Base-by-base conservation (phyloP, 441 rosid genomes). In the Bruguiera hainesii region DNA sequence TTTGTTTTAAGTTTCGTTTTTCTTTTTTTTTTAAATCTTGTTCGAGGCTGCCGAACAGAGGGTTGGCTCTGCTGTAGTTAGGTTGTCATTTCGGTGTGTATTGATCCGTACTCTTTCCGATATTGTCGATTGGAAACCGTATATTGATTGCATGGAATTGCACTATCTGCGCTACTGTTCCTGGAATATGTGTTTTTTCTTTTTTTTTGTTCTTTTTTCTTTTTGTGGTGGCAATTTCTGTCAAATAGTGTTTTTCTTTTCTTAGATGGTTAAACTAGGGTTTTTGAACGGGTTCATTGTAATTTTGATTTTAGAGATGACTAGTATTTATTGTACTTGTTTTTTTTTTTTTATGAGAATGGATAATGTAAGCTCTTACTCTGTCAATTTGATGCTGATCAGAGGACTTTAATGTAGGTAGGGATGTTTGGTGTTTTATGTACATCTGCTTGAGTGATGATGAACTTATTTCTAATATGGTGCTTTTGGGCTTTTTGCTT, bases 21-120 rank as follows among this genome's bases (percentile, higher is more conserved):
- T 13, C 0, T 23, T 8, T 19, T 56, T 30, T 26, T 64, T 28
- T 56, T 4, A 10, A 37, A 42, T 29, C 37, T 33, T 33, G 15
- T 37, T 37, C 10, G 46, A 10, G 46, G 46, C 46, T 37, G 46
- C 46, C 46, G 10, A 37, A 37, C 16, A 11, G 15, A 37, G 46
- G 46, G 10, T 37, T 37, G 46, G 70, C 57, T 67, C 70, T 46
- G 25, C 39, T 57, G 9, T n/a, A 10, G 13, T 42, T 63, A 28
- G 56, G 46, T 46, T 46, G 21, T 46, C 48, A 66, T 19, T 66
- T 26, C 4, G 5, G 25, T 19, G 28, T 66, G 9, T 15, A 52
- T 30, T 33, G 37, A 39, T 66, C 39, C 28, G n/a, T 46, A 57
- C 19, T 3, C 9, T 26, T 42, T 37, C 16, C 51, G 18, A 20